phyloP scores from a whole-genome alignment of 768 basidiomycete genomes.

The Candolleomyces aberdarensis region DNA sequence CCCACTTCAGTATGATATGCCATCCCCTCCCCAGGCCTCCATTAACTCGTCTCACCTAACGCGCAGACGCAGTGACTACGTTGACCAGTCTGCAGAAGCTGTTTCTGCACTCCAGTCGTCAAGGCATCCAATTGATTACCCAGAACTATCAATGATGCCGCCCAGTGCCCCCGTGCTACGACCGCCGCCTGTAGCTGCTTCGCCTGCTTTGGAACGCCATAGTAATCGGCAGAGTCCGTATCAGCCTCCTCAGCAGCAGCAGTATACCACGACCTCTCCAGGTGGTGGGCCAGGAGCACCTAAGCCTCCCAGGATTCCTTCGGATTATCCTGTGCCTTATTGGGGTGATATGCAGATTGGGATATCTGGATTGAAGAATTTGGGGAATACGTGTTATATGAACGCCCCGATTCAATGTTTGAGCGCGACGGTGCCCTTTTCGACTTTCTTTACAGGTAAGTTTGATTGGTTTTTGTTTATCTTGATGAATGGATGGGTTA shows the following conservation, averaged over 20 bases:
- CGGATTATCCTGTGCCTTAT: conserved; percentile 79
- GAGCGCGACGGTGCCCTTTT: conserved; percentile 90
- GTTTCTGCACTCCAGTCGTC: conserved; percentile 26
- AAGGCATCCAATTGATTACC: conserved; percentile 70
- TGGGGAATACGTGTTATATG: conserved; percentile 99
- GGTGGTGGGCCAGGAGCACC: conserved; percentile 37
- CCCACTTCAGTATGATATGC: conserved; percentile 41
- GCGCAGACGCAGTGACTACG: conserved; percentile 73
- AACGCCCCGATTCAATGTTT: conserved; percentile 97
- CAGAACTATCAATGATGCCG: conserved; percentile 44
- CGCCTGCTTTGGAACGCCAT: conserved; percentile 68
- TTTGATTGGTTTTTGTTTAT: not conserved
- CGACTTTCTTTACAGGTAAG: conserved; percentile 87
- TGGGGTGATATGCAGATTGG: conserved; percentile 83
- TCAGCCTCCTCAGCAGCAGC: conserved; percentile 14
- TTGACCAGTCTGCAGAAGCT: conserved; percentile 75
- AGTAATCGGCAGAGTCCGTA: conserved; percentile 64
- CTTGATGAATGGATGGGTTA: not conserved
- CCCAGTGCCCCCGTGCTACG: conserved; percentile 35
- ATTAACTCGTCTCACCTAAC: conserved; percentile 72
- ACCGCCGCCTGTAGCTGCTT: conserved; percentile 77
- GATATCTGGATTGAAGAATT: conserved; percentile 85
- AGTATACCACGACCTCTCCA: not conserved
- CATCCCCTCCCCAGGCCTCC: conserved; percentile 82
- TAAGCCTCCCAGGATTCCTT: conserved; percentile 61